Base-by-base conservation (phyloP, 441 rosid species). In the Mallotus japonicus region DNA sequence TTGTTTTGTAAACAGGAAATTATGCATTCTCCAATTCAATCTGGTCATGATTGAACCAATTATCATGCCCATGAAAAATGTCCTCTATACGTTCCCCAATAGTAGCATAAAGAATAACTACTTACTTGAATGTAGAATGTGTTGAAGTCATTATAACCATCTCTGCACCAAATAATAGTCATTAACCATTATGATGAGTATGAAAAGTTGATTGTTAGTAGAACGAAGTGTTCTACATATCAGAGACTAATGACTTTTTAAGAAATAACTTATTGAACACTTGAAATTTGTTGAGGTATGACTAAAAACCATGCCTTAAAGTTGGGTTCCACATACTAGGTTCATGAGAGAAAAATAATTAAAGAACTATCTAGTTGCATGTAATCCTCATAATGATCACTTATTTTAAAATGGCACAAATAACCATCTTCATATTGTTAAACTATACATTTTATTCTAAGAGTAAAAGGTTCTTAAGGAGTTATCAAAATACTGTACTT, bases 81-180 rank as follows among this genome's bases (percentile, higher is more conserved):
- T 15, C 20, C 47, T 34, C 47, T 15, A 42, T 42, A 61, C 32
- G 5, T 47, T 20, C 5, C 19, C 9, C 56, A 83, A 89, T 84
- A 89, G 96, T 88, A 92, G 97, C 88, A 95, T 80, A 47, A 50
- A 28, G 84, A 90, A 89, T 37, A 83, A 95, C 51, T 64, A 84
- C 96, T 86, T 87, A 96, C 99, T 89, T 96, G 99, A 91, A 96
- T 82, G 85, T 96, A 96, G 84, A 96, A 95, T 40, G 95, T 92
- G 82, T 95, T 95, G 91, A 90, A 93, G 84, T 93, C 97, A 58
- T 95, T 95, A 80, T 93, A 96, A 40, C 99, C 99, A 86, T 96
- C 75, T 63, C 75, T 73, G 49, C 69, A 72, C 54, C 68, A 28
- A 72, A 8, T 80, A 90, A 6, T 17, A 37, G 3, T 49, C 28